Evolutionary conservation across 805 yeast genomes (phyloP), one percentile per base, ranked within the genome.

Genomic region (Komagataella pastoris): DNA sequence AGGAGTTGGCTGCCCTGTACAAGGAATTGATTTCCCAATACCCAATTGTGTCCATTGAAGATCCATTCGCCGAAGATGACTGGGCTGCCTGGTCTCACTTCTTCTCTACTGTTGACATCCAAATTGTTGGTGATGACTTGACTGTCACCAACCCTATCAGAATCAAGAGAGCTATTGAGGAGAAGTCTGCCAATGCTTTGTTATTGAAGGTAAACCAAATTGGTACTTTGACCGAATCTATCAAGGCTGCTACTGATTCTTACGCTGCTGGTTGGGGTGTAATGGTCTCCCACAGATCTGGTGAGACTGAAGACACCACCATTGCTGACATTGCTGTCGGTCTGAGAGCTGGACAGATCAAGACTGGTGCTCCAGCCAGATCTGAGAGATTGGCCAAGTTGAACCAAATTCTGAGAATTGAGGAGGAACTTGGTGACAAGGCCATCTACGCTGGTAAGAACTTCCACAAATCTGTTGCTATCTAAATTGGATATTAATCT

Each of bases 351-450:
- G 99, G 97, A 72, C 98, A 91, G 81, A 87, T 91, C 76, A 91
- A 91, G 90, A 88, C 97, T 63, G 99, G 99, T 84, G 98, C 99
- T 71, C 98, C 98, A 70, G 96, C 97, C 64, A 90, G 99, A 81
- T 88, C 97, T 62, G 99, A 91, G 81, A 91, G 99, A 85, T 85
- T 93, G 75, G 98, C 98, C 72, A 91, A 91, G 80, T 83, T 85
- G 74, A 91, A 91, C 90, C 97, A 91, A 82, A 83, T 91, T 74
- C 82, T 91, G 73, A 88, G 98, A 79, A 91, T 91, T 67, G 98
- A 93, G 82, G 96, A 91, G 80, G 95, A 87, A 79, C 85, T 91
- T 69, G 98, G 97, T 70, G 90, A 81, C 85, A 88, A 89, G 81
- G 97, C 97, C 60, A 67, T 90, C 72, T 91, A 80, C 79, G 97